Conservation (phyloP, 108 stramenopile species). For the Poteriospumella lacustris region DNA sequence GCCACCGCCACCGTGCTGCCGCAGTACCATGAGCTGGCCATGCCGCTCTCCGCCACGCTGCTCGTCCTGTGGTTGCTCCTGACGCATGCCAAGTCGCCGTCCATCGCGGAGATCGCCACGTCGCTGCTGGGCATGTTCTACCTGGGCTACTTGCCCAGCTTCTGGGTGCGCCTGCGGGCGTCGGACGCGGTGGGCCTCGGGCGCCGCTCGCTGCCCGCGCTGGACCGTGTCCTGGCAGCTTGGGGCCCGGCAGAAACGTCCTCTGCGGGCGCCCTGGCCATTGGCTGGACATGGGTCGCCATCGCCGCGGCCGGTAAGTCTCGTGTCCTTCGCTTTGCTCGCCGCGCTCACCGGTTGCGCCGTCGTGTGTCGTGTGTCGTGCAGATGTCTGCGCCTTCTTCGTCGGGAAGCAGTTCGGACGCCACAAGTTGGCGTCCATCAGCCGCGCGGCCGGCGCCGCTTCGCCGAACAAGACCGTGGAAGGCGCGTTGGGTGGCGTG, state of each 20-base stretch:
- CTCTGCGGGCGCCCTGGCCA: conserved; percentile 71
- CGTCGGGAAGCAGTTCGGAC: conserved; percentile 69
- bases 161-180: conserved; percentile 76
- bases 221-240: conserved; percentile 18
- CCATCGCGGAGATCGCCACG: conserved; percentile 85
- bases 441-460: conserved; percentile 79
- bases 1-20: conserved; percentile 54
- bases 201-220: conserved; percentile 19
- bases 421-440: conserved; percentile 68
- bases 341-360: too few relatives aligned
- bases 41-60: conserved; percentile 37
- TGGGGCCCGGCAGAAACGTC: conserved; percentile 22
- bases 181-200: conserved; percentile 47
- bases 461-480: conserved; percentile 91
- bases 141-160: conserved; percentile 82
- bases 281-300: conserved; percentile 88
- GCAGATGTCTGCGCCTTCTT: conserved; percentile 86
- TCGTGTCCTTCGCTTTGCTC: too few relatives aligned
- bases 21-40: conserved; percentile 27
- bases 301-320: conserved; percentile 63
- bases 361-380: background rate
- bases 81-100: conserved; percentile 61
- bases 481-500: conserved; percentile 85
- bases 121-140: conserved; percentile 96
- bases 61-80: conserved; percentile 88